phyloP scores from a whole-genome alignment of 164 flowering plant genomes.

The Chimonanthus praecox region DNA sequence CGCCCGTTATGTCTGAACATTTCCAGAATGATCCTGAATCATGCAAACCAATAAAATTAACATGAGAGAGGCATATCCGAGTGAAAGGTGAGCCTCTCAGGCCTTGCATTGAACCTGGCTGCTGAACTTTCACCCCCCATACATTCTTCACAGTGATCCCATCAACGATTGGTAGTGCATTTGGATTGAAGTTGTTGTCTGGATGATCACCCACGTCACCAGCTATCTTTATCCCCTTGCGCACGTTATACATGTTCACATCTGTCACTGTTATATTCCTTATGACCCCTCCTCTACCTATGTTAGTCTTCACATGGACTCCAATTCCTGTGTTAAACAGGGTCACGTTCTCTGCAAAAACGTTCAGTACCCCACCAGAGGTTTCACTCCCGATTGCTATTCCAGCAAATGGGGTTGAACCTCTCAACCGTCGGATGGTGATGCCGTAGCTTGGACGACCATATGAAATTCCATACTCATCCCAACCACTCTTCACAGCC shows the following conservation, averaged over 20 bases:
- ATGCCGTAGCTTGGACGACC: slow-evolving; percentile 63
- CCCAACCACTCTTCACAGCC: slow-evolving; percentile 99
- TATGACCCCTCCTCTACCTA: slow-evolving; percentile 79
- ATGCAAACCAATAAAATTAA: slow-evolving; percentile 47
- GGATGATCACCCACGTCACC: slow-evolving; percentile 94
- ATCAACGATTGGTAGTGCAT: slow-evolving; percentile 66
- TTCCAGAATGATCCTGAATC: slow-evolving; percentile 40
- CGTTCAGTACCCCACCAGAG: slow-evolving; percentile 78
- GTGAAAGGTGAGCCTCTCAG: slow-evolving; percentile 69
- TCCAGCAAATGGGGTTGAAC: slow-evolving; percentile 90
- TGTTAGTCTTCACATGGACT: slow-evolving; percentile 75
- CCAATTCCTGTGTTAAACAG: slow-evolving; percentile 76
- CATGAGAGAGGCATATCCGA: slow-evolving; percentile 64
- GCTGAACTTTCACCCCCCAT: slow-evolving; percentile 62
- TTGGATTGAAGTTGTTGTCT: slow-evolving; percentile 60
- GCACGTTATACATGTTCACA: slow-evolving; percentile 59
- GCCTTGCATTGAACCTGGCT: slow-evolving; percentile 74
- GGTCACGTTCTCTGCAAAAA: slow-evolving; percentile 69
- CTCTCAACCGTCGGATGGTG: slow-evolving; percentile 77
- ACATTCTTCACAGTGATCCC: slow-evolving; percentile 50
- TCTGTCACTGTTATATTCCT: slow-evolving; percentile 57
- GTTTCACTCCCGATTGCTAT: slow-evolving; percentile 94
- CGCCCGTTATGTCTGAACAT: slow-evolving; percentile 77
- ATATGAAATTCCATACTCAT: slow-evolving; percentile 80
- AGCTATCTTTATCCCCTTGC: slow-evolving; percentile 69